phyloP scores from a whole-genome alignment of 225 moss, liverwort and hornwort genomes.

The Bryum argenteum region DNA sequence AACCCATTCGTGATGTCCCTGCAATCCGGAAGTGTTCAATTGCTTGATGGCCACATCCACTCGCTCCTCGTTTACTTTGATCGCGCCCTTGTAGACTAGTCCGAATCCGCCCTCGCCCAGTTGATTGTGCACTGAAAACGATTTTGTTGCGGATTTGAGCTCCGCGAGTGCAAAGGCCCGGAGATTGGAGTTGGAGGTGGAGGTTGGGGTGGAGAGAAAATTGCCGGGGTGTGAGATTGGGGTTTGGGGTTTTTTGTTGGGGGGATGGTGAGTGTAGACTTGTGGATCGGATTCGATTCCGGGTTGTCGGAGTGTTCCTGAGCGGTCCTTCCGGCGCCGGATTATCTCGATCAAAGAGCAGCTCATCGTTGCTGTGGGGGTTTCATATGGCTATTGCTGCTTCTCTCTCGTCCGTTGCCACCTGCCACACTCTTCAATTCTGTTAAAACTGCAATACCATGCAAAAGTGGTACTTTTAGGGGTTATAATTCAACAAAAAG shows the following conservation, averaged over 20 bases:
- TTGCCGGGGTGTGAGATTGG: conserved; percentile 36
- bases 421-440: no score
- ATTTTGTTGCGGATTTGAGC: conserved; percentile 53
- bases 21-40: conserved; percentile 42
- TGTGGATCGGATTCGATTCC: conserved; percentile 49
- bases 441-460: no score
- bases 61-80: conserved; percentile 51
- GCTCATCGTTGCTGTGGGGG: conserved; percentile 14
- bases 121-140: conserved; percentile 39
- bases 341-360: conserved; percentile 40
- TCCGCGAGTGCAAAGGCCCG: conserved; percentile 45
- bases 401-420: no score
- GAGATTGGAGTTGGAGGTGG: conserved; percentile 15
- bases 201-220: not conserved
- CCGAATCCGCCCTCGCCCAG: conserved; percentile 68
- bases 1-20: conserved; percentile 68
- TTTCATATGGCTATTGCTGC: no score
- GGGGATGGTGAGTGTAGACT: not conserved
- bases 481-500: no score
- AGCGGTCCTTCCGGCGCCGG: conserved; percentile 18
- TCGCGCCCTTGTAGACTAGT: conserved; percentile 50
- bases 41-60: conserved; percentile 61
- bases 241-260: not conserved
- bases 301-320: conserved; percentile 2
- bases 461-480: no score